Percentiles rank a stretch among this genome's conserved stretches.
These are phyloP conservation scores for Clonostachys sp. DNA, from an alignment of 2,329 filamentous ascomycete genomes.

Conservation along the genomic window DNA sequence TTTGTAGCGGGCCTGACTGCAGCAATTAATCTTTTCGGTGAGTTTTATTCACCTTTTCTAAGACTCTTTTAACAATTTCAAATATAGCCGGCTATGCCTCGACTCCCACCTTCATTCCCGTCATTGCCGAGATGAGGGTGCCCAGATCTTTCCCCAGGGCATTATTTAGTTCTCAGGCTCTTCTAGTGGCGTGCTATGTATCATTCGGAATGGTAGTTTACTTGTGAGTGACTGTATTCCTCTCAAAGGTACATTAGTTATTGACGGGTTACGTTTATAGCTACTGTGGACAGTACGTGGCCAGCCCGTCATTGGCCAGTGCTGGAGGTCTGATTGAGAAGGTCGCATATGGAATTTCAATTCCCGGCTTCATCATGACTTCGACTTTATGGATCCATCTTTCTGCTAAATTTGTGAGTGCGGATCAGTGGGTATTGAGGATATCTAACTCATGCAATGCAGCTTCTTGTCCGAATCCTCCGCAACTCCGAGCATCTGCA, in stretches of 20 bases:
- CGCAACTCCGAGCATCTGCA: slow-evolving; percentile 14
- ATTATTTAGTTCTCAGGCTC: slow-evolving; percentile 8
- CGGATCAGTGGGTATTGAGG: too few species aligned
- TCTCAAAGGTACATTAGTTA: neutral
- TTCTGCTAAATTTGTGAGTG: slow-evolving; percentile 11
- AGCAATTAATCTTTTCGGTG: slow-evolving; percentile 14
- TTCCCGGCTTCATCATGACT: slow-evolving; percentile 15
- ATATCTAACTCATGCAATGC: neutral
- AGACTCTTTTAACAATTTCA: neutral
- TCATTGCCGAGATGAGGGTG: slow-evolving; percentile 13
- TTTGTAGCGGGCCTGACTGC: slow-evolving; percentile 15
- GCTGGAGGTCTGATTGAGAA: slow-evolving; percentile 12
- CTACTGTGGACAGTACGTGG: slow-evolving; percentile 34
- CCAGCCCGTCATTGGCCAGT: slow-evolving; percentile 33
- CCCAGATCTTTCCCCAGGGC: slow-evolving; percentile 8
- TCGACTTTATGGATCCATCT: slow-evolving; percentile 14
- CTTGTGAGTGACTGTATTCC: slow-evolving; percentile 5
- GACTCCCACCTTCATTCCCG: slow-evolving; percentile 13
- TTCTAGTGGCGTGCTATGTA: slow-evolving; percentile 7
- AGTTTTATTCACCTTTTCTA: neutral
- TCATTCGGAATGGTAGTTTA: slow-evolving; percentile 10
- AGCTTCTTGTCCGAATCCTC: slow-evolving; percentile 15
- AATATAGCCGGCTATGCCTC: slow-evolving; percentile 9
- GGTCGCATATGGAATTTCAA: slow-evolving; percentile 13
- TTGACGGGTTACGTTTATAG: slow-evolving; percentile 16